Evolutionary conservation across 805 yeast genomes (phyloP).

Genomic region (Kuraishia floccosa): DNA sequence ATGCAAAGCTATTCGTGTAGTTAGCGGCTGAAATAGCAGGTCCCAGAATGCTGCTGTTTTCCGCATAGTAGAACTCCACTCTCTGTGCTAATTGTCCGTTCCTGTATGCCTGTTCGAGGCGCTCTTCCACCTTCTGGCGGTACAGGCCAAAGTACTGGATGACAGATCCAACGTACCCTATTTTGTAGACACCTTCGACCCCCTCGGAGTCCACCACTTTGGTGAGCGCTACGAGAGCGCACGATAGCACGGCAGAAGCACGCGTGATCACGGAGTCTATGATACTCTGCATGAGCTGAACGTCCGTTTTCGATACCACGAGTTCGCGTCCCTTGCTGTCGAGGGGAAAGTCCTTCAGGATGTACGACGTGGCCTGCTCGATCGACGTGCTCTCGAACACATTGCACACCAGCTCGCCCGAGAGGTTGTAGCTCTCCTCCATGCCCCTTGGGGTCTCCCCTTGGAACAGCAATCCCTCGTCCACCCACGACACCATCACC

Average conservation of each 20-base stretch:
- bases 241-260: constrained; percentile 30
- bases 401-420: constrained; percentile 29
- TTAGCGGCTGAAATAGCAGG: constrained; percentile 40
- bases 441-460: background rate
- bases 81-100: no score
- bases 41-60: constrained; percentile 37
- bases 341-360: constrained; percentile 1
- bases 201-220: constrained; percentile 9
- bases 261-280: constrained; percentile 28
- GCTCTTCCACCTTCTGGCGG: constrained; percentile 19
- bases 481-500: constrained; percentile 23
- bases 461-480: constrained; percentile 6
- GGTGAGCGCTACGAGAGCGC: constrained; percentile 25
- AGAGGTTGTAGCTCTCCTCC: constrained; percentile 16
- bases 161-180: constrained; percentile 43
- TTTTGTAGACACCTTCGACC: constrained; percentile 13
- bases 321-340: no score
- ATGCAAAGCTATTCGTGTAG: no score
- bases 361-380: no score
- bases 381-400: constrained; percentile 27
- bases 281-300: constrained; percentile 16
- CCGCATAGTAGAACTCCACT: no score
- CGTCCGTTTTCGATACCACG: constrained; percentile 11
- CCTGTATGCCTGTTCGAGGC: constrained; percentile 4
- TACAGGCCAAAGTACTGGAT: constrained; percentile 29